phyloP scores from a whole-genome alignment of 371 early-diverging fungal species.

The Circinella umbellata region DNA sequence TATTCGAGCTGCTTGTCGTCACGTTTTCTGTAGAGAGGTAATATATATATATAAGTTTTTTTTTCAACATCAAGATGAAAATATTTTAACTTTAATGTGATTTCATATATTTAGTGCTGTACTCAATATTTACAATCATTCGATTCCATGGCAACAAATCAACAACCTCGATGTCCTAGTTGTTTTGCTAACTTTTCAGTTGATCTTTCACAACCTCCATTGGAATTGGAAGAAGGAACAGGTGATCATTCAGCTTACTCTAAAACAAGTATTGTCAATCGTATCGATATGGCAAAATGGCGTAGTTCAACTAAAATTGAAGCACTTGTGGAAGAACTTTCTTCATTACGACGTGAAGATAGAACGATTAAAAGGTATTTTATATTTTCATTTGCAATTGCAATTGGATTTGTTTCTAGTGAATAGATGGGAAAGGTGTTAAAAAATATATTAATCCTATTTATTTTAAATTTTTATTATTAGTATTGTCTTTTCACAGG shows the following conservation, averaged over 20 bases:
- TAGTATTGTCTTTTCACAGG: conserved; percentile 56
- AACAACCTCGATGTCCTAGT: conserved; percentile 77
- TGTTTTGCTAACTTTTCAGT: conserved; percentile 85
- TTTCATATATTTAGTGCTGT: conserved; percentile 31
- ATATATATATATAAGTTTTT: background rate
- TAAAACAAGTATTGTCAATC: conserved; percentile 86
- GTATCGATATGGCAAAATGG: conserved; percentile 90
- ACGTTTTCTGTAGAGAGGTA: conserved; percentile 86
- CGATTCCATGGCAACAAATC: conserved; percentile 30
- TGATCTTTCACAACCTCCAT: conserved; percentile 77
- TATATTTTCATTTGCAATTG: background rate
- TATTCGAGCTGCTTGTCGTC: conserved; percentile 89
- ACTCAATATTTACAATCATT: conserved; percentile 47
- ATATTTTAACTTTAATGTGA: background rate
- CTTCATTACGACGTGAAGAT: conserved; percentile 75
- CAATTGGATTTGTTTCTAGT: no score
- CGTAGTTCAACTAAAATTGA: conserved; percentile 88
- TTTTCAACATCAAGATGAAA: background rate
- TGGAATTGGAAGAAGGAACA: conserved; percentile 38
- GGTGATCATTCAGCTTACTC: conserved; percentile 46
- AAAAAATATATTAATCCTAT: background rate
- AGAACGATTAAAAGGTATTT: conserved; percentile 75
- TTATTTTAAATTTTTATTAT: background rate
- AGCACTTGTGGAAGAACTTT: conserved; percentile 91
- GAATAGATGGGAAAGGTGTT: no score